Evolutionary conservation across 352 stramenopile genomes (phyloP), one percentile per base, ranked within the genome.

Genomic region (Hyaloperonospora arabidopsidis): DNA sequence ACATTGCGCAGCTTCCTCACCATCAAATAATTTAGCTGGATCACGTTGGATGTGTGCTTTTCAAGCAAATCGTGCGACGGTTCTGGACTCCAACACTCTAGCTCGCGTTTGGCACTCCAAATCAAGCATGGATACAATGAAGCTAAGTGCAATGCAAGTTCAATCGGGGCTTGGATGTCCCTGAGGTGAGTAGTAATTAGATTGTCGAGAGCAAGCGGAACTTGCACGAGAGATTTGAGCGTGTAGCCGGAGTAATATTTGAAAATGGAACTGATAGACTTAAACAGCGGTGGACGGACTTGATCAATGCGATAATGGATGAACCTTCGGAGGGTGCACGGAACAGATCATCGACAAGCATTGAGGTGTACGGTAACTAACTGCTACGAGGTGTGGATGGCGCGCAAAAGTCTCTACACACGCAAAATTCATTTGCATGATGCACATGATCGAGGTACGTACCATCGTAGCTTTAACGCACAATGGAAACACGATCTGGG

Each of bases 1-100:
- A 87, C 93, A 19, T 79, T 97, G 48, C 82, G 94, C 50, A 68
- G 86, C 44, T 98, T 99, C 67, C 76, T 99, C 29, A 98, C 95
- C 21, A 76, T 89, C 57, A 74, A 90, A 62, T 84, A 81, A 69
- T 59, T 63, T 54, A 55, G 45, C 55, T 38, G 40, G 45, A 7
- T 54, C 43, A 18, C 46, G 36, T 49, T 25, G 18, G 49, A 53
- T 45, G 52, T 32, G 40, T 32, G 38, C 28, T 57, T 36, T 46
- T 39, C 49, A 46, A 43, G 19, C 38, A 45, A 32, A 47, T 54
- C 36, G 28, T 45, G 40, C 54, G 36, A 44, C 14, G 32, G 45
- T 35, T 22, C 32, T 45, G 41, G 44, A 54, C 56, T 29, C 3
- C 25, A 29, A 29, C 25, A 29, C 25, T 29, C 25, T 12, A 32